These are phyloP conservation scores for Rosa multiflora DNA, from an alignment of 306 rosid genomes.

Conservation along the genomic window DNA sequence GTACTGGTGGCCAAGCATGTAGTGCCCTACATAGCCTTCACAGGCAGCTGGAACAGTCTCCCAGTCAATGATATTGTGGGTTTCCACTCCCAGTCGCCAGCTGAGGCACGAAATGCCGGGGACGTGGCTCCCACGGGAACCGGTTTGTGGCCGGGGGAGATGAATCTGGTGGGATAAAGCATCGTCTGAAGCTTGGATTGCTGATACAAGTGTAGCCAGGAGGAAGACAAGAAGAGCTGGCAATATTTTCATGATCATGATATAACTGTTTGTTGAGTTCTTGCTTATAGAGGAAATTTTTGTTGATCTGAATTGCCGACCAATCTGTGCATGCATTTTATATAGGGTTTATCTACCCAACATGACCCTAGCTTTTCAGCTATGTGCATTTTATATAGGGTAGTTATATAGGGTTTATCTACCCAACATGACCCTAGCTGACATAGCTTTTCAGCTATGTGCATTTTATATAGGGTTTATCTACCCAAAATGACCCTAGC, in stretches of 20 bases:
- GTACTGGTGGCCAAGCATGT: slow-evolving; percentile 42
- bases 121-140: too few species aligned
- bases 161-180: too few species aligned
- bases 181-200: too few species aligned
- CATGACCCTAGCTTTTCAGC: not conserved
- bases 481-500: not conserved
- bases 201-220: too few species aligned
- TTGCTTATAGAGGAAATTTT: not conserved
- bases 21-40: slow-evolving; percentile 43
- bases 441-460: too few species aligned
- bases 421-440: not conserved
- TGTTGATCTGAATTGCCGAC: not conserved
- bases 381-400: not conserved
- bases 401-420: not conserved
- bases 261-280: too few species aligned
- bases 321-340: not conserved
- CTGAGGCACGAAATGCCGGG: too few species aligned
- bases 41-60: slow-evolving; percentile 40
- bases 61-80: too few species aligned
- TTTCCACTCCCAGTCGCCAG: too few species aligned
- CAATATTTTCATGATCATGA: too few species aligned
- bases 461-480: not conserved
- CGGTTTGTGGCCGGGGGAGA: too few species aligned
- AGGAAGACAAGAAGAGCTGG: too few species aligned
- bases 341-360: not conserved